Base-by-base conservation (phyloP, 306 rosid species). In the Heteromeles arbutifolia region DNA sequence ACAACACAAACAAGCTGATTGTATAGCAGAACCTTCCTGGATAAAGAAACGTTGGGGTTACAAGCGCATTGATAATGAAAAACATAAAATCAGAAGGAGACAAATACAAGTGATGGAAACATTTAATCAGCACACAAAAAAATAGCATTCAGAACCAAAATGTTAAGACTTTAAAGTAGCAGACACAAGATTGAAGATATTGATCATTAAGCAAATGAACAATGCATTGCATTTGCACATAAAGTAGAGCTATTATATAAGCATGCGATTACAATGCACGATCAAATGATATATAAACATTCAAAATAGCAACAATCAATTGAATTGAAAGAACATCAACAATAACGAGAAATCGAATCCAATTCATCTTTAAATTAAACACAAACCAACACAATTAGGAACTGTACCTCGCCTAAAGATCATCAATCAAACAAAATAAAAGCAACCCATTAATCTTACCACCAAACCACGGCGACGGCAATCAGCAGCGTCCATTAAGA, bases 401-500 rank as follows among this genome's bases (percentile, higher is more conserved):
- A 24, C 31, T 44, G 43, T 58, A 11, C 8, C 66, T 9, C 72
- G 29, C 48, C 43, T 17, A 72, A 7, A 50, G 4, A 65, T 12
- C 43, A 28, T 28, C 29, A 28, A 28, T 28, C 29, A 28, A 28
- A 28, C 3, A 28, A 28, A 28, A 28, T 28, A 28, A 28, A 64
- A 69, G 44, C 73, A n/a, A n/a, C n/a, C n/a, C n/a, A n/a, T n/a
- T n/a, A n/a, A n/a, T n/a, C n/a, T n/a, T n/a, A n/a, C n/a, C n/a
- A n/a, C n/a, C n/a, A n/a, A n/a, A n/a, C n/a, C n/a, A n/a, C n/a
- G n/a, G n/a, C n/a, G n/a, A n/a, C n/a, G n/a, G n/a, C n/a, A n/a
- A n/a, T n/a, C n/a, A n/a, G n/a, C 77, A 48, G 82, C 69, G 67
- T 85, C 94, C 92, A 89, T 87, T 17, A 70, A 74, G 37, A 71